Percentiles rank a stretch among this genome's conserved stretches.
These are phyloP conservation scores for Xylariaceae sp. DNA, from an alignment of 2,329 filamentous ascomycete species.

Conservation along the genomic window DNA sequence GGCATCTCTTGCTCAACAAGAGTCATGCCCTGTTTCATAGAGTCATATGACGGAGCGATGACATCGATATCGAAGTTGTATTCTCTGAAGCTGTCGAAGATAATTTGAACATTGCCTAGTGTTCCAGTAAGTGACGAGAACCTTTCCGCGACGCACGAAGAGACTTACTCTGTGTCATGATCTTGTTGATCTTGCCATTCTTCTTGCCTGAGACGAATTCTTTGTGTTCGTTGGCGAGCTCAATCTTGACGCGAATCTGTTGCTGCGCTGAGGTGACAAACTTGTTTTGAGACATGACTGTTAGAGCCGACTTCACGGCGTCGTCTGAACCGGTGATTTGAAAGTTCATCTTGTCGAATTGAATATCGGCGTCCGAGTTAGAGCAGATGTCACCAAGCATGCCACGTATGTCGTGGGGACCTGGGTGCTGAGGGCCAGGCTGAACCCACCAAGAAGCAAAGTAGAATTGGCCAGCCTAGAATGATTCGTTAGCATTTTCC, in stretches of 20 bases:
- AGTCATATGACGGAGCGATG: conserved; percentile 85
- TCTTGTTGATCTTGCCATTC: conserved; percentile 99
- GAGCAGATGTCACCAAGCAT: conserved; percentile 96
- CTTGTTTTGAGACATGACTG: conserved; percentile 85
- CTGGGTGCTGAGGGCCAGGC: conserved; percentile 63
- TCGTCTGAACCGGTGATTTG: conserved; percentile 95
- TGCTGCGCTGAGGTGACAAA: conserved; percentile 72
- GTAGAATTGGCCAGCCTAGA: conserved; percentile 87
- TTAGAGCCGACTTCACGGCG: conserved; percentile 90
- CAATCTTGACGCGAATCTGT: conserved; percentile 95
- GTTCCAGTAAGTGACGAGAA: conserved; percentile 18
- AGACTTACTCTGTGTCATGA: conserved; percentile 90
- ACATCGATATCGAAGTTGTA: conserved; percentile 99
- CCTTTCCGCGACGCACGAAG: conserved; percentile 8
- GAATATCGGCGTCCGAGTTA: conserved; percentile 90
- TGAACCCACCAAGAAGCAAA: conserved; percentile 94
- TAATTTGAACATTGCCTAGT: conserved; percentile 88
- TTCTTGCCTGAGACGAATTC: conserved; percentile 99
- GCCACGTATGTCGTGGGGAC: conserved; percentile 72
- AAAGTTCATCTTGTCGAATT: conserved; percentile 91
- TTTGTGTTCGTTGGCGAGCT: conserved; percentile 98
- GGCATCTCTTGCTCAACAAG: conserved; percentile 99
- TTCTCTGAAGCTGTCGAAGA: conserved; percentile 98
- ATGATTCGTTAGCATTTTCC: conserved; percentile 26
- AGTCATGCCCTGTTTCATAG: conserved; percentile 85